phyloP scores from a whole-genome alignment of 805 yeast genomes.

The Starmerella vaccinii region DNA sequence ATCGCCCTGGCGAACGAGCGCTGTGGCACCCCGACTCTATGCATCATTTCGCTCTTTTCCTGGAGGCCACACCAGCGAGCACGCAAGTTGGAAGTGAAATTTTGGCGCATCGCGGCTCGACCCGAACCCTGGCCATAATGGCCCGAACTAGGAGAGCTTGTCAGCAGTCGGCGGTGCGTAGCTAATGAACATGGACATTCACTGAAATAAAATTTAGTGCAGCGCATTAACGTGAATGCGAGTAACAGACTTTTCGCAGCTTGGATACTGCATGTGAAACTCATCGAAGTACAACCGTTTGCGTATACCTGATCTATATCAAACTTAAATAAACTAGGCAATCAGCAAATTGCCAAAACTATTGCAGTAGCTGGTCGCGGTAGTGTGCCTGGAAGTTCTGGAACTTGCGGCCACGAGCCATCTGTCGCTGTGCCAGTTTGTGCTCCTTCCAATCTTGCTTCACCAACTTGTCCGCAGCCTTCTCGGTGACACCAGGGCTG shows the following conservation, averaged over 20 bases:
- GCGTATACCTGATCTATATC: no score
- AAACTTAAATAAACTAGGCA: no score
- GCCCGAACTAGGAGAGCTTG: no score
- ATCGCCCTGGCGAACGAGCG: constrained; percentile 5
- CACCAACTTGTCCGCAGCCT: constrained; percentile 34
- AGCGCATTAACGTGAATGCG: no score
- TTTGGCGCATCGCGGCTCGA: not conserved
- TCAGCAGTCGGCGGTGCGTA: no score
- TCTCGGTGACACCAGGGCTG: constrained; percentile 28
- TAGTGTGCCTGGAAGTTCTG: constrained; percentile 76
- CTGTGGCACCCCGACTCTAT: not conserved
- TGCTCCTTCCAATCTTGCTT: constrained; percentile 53
- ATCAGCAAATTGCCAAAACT: not conserved
- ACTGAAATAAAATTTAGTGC: no score
- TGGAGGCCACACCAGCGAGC: not conserved
- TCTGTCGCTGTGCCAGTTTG: constrained; percentile 39
- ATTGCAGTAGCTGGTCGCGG: constrained; percentile 59
- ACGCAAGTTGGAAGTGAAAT: not conserved
- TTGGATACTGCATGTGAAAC: no score
- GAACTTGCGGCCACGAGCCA: constrained; percentile 46
- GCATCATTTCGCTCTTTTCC: not conserved
- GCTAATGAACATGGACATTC: no score
- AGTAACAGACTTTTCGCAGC: no score
- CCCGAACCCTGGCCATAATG: not conserved
- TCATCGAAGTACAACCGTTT: no score